Evolutionary conservation across 148 eudicot species (phyloP), one percentile per base, ranked within the genome.

Genomic region (Cornus florida): DNA sequence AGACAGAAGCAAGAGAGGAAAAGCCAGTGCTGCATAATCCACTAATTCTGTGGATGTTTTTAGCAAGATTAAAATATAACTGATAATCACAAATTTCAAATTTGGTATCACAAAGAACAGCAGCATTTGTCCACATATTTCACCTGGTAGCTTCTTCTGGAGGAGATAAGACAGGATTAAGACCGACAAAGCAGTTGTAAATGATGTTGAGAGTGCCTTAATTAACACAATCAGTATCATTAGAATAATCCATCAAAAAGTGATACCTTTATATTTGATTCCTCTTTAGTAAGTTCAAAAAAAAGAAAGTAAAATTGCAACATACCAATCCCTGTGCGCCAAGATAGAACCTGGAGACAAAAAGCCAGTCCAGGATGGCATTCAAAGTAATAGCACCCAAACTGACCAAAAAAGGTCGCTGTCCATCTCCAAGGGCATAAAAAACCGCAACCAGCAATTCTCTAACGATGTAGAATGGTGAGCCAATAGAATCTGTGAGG

Each of bases 401-500:
- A 76, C 79, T 76, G 23, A 76, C 79, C 32, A 76, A 64, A 50
- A 76, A 76, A 48, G 79, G 79, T 28, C 22, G 38, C 33, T 46
- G 46, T 50, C 79, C 79, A 76, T 76, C 72, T 46, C 72, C 79
- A 67, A 76, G 62, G 79, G 79, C 79, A 76, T 76, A 76, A 67
- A 76, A 76, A 60, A 76, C 79, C 69, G 71, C 65, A 28, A 76
- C 72, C 43, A 76, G 62, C 79, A 76, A 67, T 16, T 76, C 79
- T 76, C 79, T 76, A 41, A 67, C 13, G 28, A 76, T 67, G 72
- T 66, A 76, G 71, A 76, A 76, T 23, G 79, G 72, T 43, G 79
- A 67, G 32, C 79, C 72, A 67, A 76, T 62, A 67, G 79, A 68
- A 76, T 76, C 79, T 76, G 72, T 48, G n/a, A 14, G 60, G 13